Percentiles rank a stretch among this genome's conserved stretches.
These are phyloP conservation scores for Lichtheimia ornata DNA, from an alignment of 371 early-diverging fungal species.

Conservation along the genomic window DNA sequence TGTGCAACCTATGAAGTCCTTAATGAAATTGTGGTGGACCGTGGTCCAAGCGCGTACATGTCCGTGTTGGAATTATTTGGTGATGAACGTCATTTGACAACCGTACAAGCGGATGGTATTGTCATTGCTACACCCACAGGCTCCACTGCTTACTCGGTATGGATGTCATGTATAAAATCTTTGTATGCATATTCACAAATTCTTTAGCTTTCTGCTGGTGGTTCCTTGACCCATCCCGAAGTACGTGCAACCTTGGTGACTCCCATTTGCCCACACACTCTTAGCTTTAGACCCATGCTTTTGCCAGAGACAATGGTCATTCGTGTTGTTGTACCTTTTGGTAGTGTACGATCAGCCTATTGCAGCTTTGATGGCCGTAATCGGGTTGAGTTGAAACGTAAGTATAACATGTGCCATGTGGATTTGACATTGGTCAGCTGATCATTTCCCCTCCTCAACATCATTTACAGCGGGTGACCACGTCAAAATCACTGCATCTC, in stretches of 20 bases:
- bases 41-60: slow-evolving; percentile 90
- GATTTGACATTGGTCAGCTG: not conserved
- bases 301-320: slow-evolving; percentile 86
- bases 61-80: slow-evolving; percentile 87
- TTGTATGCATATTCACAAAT: not conserved
- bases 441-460: no score
- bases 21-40: slow-evolving; percentile 84
- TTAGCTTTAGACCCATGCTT: slow-evolving; percentile 92
- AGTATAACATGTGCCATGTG: slow-evolving; percentile 10
- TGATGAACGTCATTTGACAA: slow-evolving; percentile 81
- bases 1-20: slow-evolving; percentile 63
- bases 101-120: slow-evolving; percentile 89
- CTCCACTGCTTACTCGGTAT: slow-evolving; percentile 91
- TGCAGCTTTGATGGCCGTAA: slow-evolving; percentile 89
- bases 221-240: slow-evolving; percentile 93
- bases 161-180: slow-evolving; percentile 2
- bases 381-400: slow-evolving; percentile 78
- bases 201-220: slow-evolving; percentile 81
- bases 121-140: slow-evolving; percentile 94
- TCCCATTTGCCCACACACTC: slow-evolving; percentile 93
- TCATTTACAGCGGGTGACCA: slow-evolving; percentile 78
- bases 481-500: slow-evolving; percentile 80
- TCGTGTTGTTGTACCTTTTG: slow-evolving; percentile 72
- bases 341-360: slow-evolving; percentile 74
- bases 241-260: slow-evolving; percentile 90